A percentile compares a stretch with the other conserved stretches of the same genome.
Conservation (phyloP, 192 early-diverging fungal species). For the Coemansia sp. region DNA sequence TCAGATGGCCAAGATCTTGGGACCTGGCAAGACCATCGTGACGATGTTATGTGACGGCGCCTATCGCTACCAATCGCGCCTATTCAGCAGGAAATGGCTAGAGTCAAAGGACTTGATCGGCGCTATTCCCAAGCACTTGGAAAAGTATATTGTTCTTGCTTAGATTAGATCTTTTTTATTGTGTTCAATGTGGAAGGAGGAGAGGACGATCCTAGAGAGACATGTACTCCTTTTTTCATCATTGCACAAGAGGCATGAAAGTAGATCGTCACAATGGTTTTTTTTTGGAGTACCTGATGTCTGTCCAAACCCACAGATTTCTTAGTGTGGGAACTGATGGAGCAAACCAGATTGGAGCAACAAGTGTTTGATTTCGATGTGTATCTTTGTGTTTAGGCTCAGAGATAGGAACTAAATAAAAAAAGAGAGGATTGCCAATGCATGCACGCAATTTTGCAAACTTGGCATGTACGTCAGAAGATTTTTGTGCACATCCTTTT, state of each 20-base stretch:
- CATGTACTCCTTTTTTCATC: background rate
- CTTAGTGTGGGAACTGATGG: background rate
- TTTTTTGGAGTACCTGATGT: background rate
- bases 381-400: background rate
- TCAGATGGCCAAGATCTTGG: slow-evolving; percentile 84
- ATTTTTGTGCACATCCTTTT: background rate
- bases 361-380: background rate
- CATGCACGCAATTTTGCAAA: background rate
- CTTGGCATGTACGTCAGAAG: background rate
- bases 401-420: background rate
- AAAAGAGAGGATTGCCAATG: background rate
- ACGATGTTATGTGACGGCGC: slow-evolving; percentile 93
- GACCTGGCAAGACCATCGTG: slow-evolving; percentile 77
- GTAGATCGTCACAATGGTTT: background rate
- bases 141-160: slow-evolving; percentile 80
- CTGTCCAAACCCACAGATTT: background rate
- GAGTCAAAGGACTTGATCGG: slow-evolving; percentile 78
- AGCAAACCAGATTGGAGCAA: background rate
- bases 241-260: background rate
- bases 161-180: slow-evolving; percentile 21
- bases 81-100: slow-evolving; percentile 86
- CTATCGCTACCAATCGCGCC: slow-evolving; percentile 78
- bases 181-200: background rate
- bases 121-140: slow-evolving; percentile 81
- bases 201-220: background rate